Evolutionary conservation across 257 asterid species (phyloP).

Genomic region (Solanum infundibuliforme): DNA sequence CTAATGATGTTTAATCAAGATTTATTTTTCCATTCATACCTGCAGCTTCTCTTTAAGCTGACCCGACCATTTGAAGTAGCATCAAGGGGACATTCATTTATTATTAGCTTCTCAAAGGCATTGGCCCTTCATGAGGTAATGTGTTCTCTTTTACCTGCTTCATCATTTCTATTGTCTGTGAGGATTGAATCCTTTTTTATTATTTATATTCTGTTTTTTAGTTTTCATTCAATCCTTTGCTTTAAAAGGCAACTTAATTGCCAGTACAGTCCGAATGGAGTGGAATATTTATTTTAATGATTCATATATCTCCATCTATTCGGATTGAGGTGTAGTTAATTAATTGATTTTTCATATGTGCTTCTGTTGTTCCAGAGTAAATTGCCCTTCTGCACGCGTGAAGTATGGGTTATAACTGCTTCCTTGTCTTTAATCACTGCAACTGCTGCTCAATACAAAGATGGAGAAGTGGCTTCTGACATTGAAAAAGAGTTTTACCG

Average conservation of each 20-base stretch:
- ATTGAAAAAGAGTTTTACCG: conserved; percentile 87
- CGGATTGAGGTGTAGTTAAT: neutral
- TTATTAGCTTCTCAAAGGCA: conserved; percentile 88
- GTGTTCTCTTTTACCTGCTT: conserved; percentile 7
- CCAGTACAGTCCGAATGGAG: neutral
- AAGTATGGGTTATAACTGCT: conserved; percentile 95
- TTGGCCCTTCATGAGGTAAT: conserved; percentile 79
- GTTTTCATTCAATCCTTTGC: conserved; percentile 3
- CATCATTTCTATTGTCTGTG: conserved; percentile 5
- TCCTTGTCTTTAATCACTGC: conserved; percentile 74
- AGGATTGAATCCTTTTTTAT: neutral
- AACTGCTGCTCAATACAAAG: conserved; percentile 66
- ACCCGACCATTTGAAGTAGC: conserved; percentile 94
- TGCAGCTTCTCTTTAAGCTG: conserved; percentile 80
- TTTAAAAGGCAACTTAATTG: neutral
- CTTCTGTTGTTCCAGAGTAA: conserved; percentile 36
- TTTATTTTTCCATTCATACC: conserved; percentile 9
- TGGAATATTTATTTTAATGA: neutral
- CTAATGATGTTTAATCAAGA: neutral
- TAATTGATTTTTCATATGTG: neutral
- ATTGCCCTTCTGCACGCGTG: conserved; percentile 94
- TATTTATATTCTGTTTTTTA: conserved; percentile 8
- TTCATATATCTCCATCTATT: neutral
- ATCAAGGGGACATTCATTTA: conserved; percentile 93
- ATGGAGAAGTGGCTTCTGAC: conserved; percentile 62